Conservation (phyloP, 495 filamentous ascomycete genomes). For the Neurospora cerealis region DNA sequence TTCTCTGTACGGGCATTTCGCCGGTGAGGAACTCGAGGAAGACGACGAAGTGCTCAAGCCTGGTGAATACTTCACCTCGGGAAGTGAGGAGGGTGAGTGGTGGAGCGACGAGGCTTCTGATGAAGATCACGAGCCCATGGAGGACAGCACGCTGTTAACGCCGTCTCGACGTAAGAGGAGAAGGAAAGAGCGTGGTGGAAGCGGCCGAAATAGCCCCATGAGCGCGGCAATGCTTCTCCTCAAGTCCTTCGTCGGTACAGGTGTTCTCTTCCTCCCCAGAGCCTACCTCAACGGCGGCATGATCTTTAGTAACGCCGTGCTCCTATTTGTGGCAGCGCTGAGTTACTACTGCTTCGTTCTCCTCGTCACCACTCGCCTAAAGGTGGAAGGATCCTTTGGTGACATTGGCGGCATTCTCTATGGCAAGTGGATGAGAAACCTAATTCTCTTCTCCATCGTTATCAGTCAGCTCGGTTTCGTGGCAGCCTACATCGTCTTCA, state of each 20-base stretch:
- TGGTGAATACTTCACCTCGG: conserved; percentile 76
- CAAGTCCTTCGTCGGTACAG: conserved; percentile 96
- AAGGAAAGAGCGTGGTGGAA: conserved; percentile 57
- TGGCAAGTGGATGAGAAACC: conserved; percentile 74
- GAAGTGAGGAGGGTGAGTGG: conserved; percentile 44
- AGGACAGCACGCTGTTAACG: conserved; percentile 71
- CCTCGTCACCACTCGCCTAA: conserved; percentile 75
- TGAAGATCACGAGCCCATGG: conserved; percentile 62
- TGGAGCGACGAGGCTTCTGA: conserved; percentile 42
- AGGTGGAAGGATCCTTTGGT: conserved; percentile 82
- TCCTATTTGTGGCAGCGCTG: conserved; percentile 70
- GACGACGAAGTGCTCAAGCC: conserved; percentile 80
- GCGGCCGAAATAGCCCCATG: conserved; percentile 61
- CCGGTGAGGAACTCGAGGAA: conserved; percentile 89
- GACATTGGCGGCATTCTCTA: conserved; percentile 92
- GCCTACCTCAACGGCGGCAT: conserved; percentile 93
- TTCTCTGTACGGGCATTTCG: conserved; percentile 92
- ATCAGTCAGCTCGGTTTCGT: conserved; percentile 93
- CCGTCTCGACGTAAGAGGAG: conserved; percentile 60
- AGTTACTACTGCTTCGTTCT: conserved; percentile 97
- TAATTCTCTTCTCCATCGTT: conserved; percentile 86
- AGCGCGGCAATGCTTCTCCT: conserved; percentile 74
- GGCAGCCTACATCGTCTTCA: conserved; percentile 97
- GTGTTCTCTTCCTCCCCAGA: conserved; percentile 89
- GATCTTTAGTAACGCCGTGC: conserved; percentile 87